phyloP scores from a whole-genome alignment of 305 asterid genomes.

The Fraxinus angustifolia region DNA sequence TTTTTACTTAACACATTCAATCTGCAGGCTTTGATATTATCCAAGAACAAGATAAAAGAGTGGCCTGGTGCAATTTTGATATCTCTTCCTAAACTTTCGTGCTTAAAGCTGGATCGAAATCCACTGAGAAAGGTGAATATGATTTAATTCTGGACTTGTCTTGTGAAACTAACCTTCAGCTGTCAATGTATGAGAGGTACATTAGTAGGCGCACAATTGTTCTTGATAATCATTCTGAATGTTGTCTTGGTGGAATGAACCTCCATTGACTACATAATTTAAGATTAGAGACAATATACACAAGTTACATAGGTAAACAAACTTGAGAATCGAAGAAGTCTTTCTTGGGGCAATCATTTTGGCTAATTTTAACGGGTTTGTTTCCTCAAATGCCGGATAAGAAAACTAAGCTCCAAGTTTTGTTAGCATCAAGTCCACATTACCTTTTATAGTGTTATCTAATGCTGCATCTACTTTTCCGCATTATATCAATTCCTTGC shows the following conservation, averaged over 20 bases:
- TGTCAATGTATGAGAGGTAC: not conserved
- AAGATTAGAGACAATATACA: not conserved
- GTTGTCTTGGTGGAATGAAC: not conserved
- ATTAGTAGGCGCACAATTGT: not conserved
- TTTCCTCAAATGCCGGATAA: conserved; percentile 14
- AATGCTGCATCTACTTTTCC: conserved; percentile 13
- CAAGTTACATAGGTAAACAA: not conserved
- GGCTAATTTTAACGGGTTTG: not conserved
- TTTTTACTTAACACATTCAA: conserved; percentile 16
- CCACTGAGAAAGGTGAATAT: conserved; percentile 65
- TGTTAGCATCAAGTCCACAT: conserved; percentile 12
- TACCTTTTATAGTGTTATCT: not conserved
- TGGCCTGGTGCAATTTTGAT: conserved; percentile 80
- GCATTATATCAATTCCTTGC: conserved; percentile 9
- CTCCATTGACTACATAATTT: not conserved
- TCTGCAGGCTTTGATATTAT: conserved; percentile 70
- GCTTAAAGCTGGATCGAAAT: conserved; percentile 89
- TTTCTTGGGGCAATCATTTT: conserved; percentile 3
- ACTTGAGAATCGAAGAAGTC: conserved; percentile 6
- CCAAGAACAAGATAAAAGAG: conserved; percentile 84
- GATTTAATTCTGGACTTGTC: conserved; percentile 8
- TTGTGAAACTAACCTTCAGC: not conserved
- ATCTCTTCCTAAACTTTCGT: conserved; percentile 66
- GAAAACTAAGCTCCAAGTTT: conserved; percentile 2
- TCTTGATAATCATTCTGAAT: not conserved